Conservation (phyloP, 495 filamentous ascomycete species). For the Podospora bellae-mahoneyi region DNA sequence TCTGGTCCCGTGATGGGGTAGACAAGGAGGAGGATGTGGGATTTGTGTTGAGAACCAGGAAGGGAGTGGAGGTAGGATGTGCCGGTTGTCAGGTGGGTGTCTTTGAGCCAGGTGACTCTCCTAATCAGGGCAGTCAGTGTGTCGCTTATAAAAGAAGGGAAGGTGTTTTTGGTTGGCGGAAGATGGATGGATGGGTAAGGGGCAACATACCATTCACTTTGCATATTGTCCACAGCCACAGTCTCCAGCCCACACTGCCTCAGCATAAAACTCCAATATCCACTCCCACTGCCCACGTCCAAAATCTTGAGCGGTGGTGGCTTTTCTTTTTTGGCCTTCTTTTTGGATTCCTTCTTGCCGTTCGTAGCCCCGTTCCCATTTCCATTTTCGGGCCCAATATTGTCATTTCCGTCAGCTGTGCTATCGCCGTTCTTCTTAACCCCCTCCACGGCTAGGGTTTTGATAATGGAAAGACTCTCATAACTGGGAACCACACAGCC, state of each 20-base stretch:
- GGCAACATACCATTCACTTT: constrained; percentile 2
- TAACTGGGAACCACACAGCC: constrained; percentile 58
- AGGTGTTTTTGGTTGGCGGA: background rate
- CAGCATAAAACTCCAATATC: constrained; percentile 9
- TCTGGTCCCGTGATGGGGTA: constrained; percentile 57
- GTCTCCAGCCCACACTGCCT: background rate
- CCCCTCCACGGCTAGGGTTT: constrained; percentile 35
- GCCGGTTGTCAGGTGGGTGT: background rate
- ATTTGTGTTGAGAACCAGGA: constrained; percentile 4
- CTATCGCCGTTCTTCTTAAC: background rate
- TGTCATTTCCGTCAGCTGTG: background rate
- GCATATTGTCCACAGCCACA: background rate
- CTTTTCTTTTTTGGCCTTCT: background rate
- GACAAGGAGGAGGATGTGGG: constrained; percentile 54
- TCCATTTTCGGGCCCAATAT: background rate
- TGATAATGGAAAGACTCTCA: constrained; percentile 51
- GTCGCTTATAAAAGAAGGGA: too few species aligned
- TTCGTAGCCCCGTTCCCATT: background rate
- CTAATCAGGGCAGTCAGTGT: background rate
- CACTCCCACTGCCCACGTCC: constrained; percentile 3
- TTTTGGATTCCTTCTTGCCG: background rate
- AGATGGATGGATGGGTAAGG: background rate
- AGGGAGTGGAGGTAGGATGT: background rate
- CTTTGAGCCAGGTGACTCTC: background rate
- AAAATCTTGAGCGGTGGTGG: background rate